Conservation (phyloP, 169 alveolate species). For the Theileria sp. region DNA sequence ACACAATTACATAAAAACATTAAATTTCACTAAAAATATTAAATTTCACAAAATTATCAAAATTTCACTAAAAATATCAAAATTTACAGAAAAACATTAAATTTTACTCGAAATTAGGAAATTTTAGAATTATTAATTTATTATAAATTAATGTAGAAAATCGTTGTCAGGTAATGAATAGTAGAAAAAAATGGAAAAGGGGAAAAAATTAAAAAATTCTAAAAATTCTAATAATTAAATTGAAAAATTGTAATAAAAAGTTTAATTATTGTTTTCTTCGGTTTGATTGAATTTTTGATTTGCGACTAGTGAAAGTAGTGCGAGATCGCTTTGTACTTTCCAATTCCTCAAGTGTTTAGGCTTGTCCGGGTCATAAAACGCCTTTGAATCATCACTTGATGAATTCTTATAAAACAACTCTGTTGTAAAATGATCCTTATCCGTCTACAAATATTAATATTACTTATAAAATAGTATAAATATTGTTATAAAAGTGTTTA, state of each 20-base stretch:
- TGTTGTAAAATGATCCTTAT: conserved; percentile 69
- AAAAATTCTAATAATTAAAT: not conserved
- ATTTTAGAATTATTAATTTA: not conserved
- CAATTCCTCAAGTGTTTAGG: conserved; percentile 64
- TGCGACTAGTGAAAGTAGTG: conserved; percentile 72
- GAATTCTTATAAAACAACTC: conserved; percentile 70
- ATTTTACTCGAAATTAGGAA: too few relatives aligned
- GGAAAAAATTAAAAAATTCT: not conserved
- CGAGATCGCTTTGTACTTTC: conserved; percentile 73
- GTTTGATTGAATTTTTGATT: conserved; percentile 28
- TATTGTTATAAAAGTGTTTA: not conserved
- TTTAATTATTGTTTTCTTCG: not conserved
- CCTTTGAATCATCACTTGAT: conserved; percentile 34
- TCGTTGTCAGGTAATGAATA: conserved; percentile 4
- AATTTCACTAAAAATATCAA: too few relatives aligned
- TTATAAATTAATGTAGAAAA: not conserved
- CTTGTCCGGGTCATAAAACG: conserved; percentile 63
- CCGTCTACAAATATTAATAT: conserved; percentile 40
- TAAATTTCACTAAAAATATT: not conserved
- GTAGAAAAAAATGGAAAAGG: not conserved
- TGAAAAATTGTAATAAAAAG: not conserved
- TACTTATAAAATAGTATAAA: not conserved
- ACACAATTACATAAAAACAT: conserved; percentile 3
- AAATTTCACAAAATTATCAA: too few relatives aligned
- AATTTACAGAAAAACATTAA: conserved; percentile 1